Evolutionary conservation across 139 green algal species (phyloP).

Genomic region (Pseudopediastrum boryanum): DNA sequence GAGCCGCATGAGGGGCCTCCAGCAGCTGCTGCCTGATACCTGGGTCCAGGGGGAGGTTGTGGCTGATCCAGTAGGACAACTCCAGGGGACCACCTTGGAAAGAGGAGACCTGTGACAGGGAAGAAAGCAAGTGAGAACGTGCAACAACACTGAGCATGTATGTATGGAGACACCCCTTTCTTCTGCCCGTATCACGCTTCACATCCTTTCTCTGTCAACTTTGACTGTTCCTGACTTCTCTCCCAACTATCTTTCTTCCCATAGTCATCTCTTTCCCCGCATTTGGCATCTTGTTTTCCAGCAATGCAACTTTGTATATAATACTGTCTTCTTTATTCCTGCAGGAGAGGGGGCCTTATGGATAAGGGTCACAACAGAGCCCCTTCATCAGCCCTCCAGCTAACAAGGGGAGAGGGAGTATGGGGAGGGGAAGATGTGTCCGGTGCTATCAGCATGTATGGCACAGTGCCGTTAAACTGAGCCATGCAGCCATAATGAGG

Average conservation of each 20-base stretch:
- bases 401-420: too few relatives aligned
- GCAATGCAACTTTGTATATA: too few relatives aligned
- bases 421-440: too few relatives aligned
- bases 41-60: slow-evolving; percentile 31
- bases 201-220: background rate
- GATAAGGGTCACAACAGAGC: too few relatives aligned
- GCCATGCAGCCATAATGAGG: too few relatives aligned
- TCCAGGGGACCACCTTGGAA: slow-evolving; percentile 28
- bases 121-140: background rate
- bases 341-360: too few relatives aligned
- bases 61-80: slow-evolving; percentile 17
- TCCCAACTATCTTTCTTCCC: background rate
- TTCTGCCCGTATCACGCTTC: too few relatives aligned
- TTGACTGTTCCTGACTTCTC: background rate
- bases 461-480: too few relatives aligned
- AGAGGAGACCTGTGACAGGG: slow-evolving; percentile 8
- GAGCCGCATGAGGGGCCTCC: background rate
- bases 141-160: background rate
- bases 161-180: background rate
- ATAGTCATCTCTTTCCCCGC: background rate
- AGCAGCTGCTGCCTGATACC: slow-evolving; percentile 26
- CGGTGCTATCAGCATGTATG: too few relatives aligned
- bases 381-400: too few relatives aligned
- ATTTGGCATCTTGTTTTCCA: background rate
- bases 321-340: too few relatives aligned